Base-by-base conservation (phyloP, 345 rosid species). In the Salix dunnii region DNA sequence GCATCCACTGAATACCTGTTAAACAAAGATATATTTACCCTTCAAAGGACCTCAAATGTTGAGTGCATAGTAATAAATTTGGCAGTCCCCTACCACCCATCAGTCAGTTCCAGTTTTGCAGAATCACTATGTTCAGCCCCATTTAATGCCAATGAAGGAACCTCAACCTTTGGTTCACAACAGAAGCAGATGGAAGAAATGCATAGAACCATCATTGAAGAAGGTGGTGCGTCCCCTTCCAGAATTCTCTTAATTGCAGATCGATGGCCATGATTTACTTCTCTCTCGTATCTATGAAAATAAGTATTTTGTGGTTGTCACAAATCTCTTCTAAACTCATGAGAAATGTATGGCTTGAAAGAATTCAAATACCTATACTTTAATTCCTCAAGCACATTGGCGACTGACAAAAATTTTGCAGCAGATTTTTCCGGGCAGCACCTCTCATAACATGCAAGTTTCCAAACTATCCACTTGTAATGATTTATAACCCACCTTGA, bases 381-480 rank as follows among this genome's bases (percentile, higher is more conserved):
- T 84, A 95, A 85, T 84, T 95, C 99, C 84, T 91, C 97, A 51
- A 93, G 87, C 78, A 95, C 90, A 93, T 89, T 93, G 86, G 89
- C 53, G 73, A 89, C 43, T 10, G 97, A 91, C 80, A 95, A 84
- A 86, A 91, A 86, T 2, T 88, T 95, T 75, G 91, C 80, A 78
- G 80, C 75, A 78, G 79, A 75, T 83, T 83, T 91, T 78, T 75
- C 79, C 36, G 90, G 90, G 81, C 86, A 85, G 77, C 65, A 66
- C 86, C 87, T 90, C 74, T 93, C 98, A 71, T 93, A 95, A 77
- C 93, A 83, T 62, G 86, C 91, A 75, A 95, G 92, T 84, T 95
- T 95, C 99, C 99, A 95, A 53, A 93, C 90, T 82, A 95, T 90
- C 98, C 93, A 93, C 84, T 86, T 91, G 86, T 90, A 93, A 81